A percentile compares a stretch with the other conserved stretches of the same genome.
phyloP scores from a whole-genome alignment of 257 asterid genomes.

The Apocynum venetum region DNA sequence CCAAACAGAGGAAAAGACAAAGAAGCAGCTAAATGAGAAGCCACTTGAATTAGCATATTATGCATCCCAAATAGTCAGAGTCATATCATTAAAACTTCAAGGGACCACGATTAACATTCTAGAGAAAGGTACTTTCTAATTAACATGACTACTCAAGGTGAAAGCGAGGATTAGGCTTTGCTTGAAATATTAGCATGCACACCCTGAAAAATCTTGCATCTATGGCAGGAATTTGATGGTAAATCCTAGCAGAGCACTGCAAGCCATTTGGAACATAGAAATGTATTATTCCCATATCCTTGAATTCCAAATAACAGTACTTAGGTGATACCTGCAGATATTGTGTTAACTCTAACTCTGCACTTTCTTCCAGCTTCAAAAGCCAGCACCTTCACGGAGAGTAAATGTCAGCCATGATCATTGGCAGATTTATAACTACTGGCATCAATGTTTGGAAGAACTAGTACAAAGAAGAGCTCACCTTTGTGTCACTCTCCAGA shows the following conservation, averaged over 20 bases:
- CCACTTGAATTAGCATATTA: background rate
- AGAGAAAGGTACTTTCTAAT: background rate
- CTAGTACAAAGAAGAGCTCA: conserved; percentile 28
- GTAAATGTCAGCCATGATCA: conserved; percentile 9
- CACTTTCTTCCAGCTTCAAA: conserved; percentile 94
- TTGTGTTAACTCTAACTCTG: conserved; percentile 83
- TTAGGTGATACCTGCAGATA: conserved; percentile 75
- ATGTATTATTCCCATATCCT: background rate
- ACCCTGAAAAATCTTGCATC: background rate
- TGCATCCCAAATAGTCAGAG: background rate
- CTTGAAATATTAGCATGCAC: background rate
- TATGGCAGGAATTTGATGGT: background rate
- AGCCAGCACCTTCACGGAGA: conserved; percentile 68
- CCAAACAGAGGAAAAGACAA: background rate
- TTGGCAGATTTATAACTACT: background rate
- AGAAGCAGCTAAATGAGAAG: background rate
- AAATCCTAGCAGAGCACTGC: background rate
- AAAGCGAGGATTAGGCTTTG: background rate
- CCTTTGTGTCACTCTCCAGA: conserved; percentile 88
- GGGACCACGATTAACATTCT: background rate
- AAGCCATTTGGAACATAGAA: background rate
- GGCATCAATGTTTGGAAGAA: background rate
- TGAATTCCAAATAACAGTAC: background rate
- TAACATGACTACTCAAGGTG: background rate
- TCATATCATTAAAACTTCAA: background rate